Evolutionary conservation across 2,329 filamentous ascomycete species (phyloP).

Genomic region (Pyrenochaeta sp.): DNA sequence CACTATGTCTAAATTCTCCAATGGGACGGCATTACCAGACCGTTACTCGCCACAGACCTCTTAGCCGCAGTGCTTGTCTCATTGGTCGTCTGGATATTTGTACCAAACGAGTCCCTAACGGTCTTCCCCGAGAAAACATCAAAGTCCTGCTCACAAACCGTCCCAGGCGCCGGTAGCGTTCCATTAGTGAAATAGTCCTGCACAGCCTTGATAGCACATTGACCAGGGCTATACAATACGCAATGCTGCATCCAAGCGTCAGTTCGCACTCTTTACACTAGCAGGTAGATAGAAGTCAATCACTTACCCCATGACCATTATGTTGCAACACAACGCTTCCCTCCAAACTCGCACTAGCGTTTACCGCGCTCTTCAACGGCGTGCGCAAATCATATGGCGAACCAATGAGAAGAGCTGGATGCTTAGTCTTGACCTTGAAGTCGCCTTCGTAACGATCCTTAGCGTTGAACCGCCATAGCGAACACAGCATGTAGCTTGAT

Average conservation of each 20-base stretch:
- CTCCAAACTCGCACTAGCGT: constrained; percentile 13
- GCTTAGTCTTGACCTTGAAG: constrained; percentile 19
- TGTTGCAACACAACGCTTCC: constrained; percentile 17
- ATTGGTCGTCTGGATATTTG: too few species aligned
- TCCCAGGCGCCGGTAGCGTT: constrained; percentile 15
- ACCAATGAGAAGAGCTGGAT: constrained; percentile 13
- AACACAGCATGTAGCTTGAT: constrained; percentile 1
- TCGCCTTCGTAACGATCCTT: constrained; percentile 15
- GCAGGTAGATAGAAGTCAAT: background rate
- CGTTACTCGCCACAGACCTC: too few species aligned
- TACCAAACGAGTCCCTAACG: constrained; percentile 2
- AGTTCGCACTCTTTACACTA: background rate
- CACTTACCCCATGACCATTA: constrained; percentile 20
- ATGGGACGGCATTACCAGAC: too few species aligned
- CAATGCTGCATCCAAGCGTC: background rate
- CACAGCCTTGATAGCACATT: constrained; percentile 11
- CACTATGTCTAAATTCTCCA: too few species aligned
- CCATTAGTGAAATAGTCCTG: constrained; percentile 12
- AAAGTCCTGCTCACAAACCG: constrained; percentile 18
- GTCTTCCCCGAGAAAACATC: constrained; percentile 8
- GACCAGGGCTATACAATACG: background rate
- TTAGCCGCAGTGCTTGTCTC: too few species aligned
- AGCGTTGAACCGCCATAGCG: constrained; percentile 14
- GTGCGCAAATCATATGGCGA: constrained; percentile 11
- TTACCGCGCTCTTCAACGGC: constrained; percentile 12